These are phyloP conservation scores for Chalciporus sp. DNA, from an alignment of 1,284 basidiomycete species.

Conservation along the genomic window DNA sequence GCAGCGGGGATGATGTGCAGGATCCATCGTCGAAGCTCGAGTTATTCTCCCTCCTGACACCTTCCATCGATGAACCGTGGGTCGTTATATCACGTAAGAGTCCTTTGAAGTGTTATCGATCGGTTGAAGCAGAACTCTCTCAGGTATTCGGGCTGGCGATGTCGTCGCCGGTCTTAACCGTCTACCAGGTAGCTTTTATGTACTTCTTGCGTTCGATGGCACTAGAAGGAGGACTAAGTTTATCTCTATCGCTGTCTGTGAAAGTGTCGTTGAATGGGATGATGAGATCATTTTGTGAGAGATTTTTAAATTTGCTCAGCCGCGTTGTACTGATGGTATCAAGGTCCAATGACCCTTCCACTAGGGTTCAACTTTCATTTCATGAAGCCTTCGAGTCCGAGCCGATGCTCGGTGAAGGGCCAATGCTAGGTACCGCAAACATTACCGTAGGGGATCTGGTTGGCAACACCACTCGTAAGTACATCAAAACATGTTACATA, in stretches of 20 bases:
- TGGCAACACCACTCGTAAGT: background rate
- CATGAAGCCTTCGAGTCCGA: conserved; percentile 20
- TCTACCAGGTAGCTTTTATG: conserved; percentile 11
- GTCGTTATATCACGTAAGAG: conserved; percentile 4
- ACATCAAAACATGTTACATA: too few relatives aligned
- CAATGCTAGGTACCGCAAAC: conserved; percentile 1
- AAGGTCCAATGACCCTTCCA: conserved; percentile 5
- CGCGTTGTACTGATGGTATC: background rate
- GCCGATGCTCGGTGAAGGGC: conserved; percentile 15
- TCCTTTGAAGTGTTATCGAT: background rate
- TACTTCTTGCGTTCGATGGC: too few relatives aligned
- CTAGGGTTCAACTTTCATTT: conserved; percentile 1
- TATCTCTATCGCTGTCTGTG: background rate
- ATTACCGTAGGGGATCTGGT: conserved; percentile 2
- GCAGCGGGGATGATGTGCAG: background rate
- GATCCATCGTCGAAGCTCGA: too few relatives aligned
- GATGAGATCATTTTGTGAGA: conserved; percentile 8
- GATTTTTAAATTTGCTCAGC: background rate
- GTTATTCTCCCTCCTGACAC: background rate
- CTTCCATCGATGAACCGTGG: background rate
- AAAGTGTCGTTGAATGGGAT: conserved; percentile 8
- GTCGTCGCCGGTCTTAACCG: conserved; percentile 4
- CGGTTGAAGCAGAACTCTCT: background rate
- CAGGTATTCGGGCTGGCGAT: conserved; percentile 9
- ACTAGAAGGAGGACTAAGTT: background rate